Evolutionary conservation across 192 early-diverging fungal species (phyloP), one percentile per base, ranked within the genome.

Genomic region (Lobosporangium transversale): DNA sequence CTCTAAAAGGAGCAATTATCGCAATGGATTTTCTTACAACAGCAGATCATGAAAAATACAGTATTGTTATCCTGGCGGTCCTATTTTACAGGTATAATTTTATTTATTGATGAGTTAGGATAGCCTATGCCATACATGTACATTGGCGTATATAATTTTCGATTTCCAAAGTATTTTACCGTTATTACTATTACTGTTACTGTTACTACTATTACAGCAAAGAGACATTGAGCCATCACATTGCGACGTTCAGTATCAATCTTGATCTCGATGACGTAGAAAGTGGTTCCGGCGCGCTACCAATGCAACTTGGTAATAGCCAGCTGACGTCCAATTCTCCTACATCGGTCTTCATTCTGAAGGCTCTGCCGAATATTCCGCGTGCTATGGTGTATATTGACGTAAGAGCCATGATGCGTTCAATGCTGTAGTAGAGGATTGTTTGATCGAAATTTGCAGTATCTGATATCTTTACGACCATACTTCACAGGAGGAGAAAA

Each of bases 401-500:
- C 37, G 73, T 75, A 75, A 49, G 71, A 17, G n/a, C n/a, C n/a
- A n/a, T n/a, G n/a, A n/a, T n/a, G n/a, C n/a, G n/a, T n/a, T n/a
- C n/a, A n/a, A n/a, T n/a, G n/a, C n/a, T n/a, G n/a, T n/a, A n/a
- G n/a, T n/a, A n/a, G n/a, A n/a, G n/a, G n/a, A n/a, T n/a, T n/a
- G n/a, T n/a, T n/a, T n/a, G n/a, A n/a, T n/a, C n/a, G n/a, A n/a
- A n/a, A n/a, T n/a, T n/a, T n/a, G n/a, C n/a, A n/a, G n/a, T n/a
- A n/a, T n/a, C n/a, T n/a, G n/a, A n/a, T n/a, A n/a, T n/a, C n/a
- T n/a, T n/a, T n/a, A n/a, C n/a, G n/a, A n/a, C n/a, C n/a, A n/a
- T n/a, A n/a, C n/a, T n/a, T n/a, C 15, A 2, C 62, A 76, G 73
- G 64, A 76, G 29, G 73, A 76, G 35, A 76, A 67, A 62, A 50